A percentile compares a stretch with the other conserved stretches of the same genome.
These are phyloP conservation scores for Aspergillus phoenicis DNA, from an alignment of 2,329 filamentous ascomycete genomes.

Conservation along the genomic window DNA sequence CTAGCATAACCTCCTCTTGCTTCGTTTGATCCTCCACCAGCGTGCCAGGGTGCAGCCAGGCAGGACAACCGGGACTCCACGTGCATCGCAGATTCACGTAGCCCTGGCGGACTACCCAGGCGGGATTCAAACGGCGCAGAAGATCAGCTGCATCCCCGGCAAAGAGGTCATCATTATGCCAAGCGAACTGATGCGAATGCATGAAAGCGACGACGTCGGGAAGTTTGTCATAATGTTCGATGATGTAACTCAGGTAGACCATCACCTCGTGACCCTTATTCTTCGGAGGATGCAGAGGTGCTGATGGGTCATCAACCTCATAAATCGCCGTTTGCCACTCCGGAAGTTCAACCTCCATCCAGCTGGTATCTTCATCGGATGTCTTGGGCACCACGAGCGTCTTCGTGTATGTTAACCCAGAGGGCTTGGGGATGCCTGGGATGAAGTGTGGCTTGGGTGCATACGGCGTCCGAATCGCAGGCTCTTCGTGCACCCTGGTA, in stretches of 20 bases:
- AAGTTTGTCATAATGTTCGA: conserved; percentile 63
- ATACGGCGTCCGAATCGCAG: conserved; percentile 19
- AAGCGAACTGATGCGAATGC: conserved; percentile 59
- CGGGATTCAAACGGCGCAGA: conserved; percentile 54
- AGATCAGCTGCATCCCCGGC: conserved; percentile 54
- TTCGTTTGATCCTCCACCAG: conserved; percentile 45
- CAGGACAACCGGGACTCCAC: conserved; percentile 61
- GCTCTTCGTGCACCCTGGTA: conserved; percentile 19
- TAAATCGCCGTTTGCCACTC: conserved; percentile 54
- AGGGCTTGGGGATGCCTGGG: conserved; percentile 45
- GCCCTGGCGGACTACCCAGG: conserved; percentile 55
- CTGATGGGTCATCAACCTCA: conserved; percentile 55
- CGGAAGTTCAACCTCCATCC: conserved; percentile 57
- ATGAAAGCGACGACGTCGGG: conserved; percentile 63
- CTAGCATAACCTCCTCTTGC: conserved; percentile 51
- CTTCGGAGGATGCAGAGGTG: conserved; percentile 55
- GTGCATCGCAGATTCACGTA: conserved; percentile 65
- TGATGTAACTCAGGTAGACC: conserved; percentile 64
- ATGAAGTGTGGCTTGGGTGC: conserved; percentile 36
- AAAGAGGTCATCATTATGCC: conserved; percentile 63
- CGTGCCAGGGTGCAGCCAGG: conserved; percentile 57
- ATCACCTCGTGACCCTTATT: conserved; percentile 67
- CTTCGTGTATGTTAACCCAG: conserved; percentile 56
- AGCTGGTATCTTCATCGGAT: conserved; percentile 54
- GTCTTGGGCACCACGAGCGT: conserved; percentile 58